Base-by-base conservation (phyloP, 805 yeast species). In the Metschnikowia similis region DNA sequence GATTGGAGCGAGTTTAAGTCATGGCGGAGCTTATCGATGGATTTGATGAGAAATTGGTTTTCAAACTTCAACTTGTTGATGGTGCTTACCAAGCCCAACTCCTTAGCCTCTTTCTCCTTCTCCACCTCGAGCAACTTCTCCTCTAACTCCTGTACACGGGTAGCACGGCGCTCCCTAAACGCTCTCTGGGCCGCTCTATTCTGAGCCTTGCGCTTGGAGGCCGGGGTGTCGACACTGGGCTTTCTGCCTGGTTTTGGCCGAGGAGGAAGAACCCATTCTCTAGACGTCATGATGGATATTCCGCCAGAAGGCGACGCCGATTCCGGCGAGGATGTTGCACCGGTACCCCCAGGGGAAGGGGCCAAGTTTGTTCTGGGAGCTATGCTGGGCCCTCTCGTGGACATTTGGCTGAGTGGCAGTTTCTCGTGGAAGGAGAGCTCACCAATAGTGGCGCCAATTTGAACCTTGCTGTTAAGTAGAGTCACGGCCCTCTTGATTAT, bases 111-210 rank as follows among this genome's bases (percentile, higher is more conserved):
- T 50, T 79, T 76, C 57, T 82, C 91, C 56, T 80, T 77, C 66
- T 86, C 92, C 47, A 84, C 76, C 59, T 80, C 87, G 62, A 77
- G 70, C 49, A 85, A 74, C 66, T 81, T 82, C 46, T 77, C 80
- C 64, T 89, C 96, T 48, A 91, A 72, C 62, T 87, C 95, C 51
- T 82, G 82, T 7, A 89, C 88, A 46, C 90, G 71, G 31, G 87
- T 86, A 16, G 96, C 95, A 59, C 95, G 72, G 56, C 96, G 76
- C 65, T 89, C 95, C 56, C 97, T 72, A 70, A 89, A 88, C 2
- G 97, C 95, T 50, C 96, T 64, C 72, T 91, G 96, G 21, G 97
- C 96, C n/a, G 94, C 96, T 51, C 97, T 72, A 64, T 90, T 90
- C 66, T 87, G 97, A 3, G 96, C 96, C 66, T 89, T 89, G 48